A percentile compares a stretch with the other conserved stretches of the same genome.
Conservation (phyloP, 352 stramenopile species). For the Phytophthora melonis region DNA sequence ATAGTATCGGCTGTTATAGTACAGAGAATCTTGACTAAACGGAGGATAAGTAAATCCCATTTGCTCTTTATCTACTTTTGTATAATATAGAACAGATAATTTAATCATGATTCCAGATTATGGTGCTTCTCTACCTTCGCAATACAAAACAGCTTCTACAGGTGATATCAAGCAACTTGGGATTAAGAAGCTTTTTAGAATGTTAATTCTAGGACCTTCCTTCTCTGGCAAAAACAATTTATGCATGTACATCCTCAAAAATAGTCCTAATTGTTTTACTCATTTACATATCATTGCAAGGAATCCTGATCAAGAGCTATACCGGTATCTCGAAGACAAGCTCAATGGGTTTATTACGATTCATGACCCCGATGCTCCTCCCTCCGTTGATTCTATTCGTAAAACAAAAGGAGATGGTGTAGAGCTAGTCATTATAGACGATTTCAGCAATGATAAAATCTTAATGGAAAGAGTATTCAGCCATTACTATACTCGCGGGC, state of each 20-base stretch:
- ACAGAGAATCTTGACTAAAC: constrained; percentile 9
- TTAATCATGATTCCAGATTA: constrained; percentile 21
- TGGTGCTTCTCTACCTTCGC: background rate
- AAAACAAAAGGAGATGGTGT: background rate
- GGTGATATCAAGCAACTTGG: constrained; percentile 1
- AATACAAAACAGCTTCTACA: constrained; percentile 3
- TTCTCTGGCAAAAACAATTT: constrained; percentile 1
- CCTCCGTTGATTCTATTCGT: background rate
- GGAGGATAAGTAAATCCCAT: constrained; percentile 19
- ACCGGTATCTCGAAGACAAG: background rate
- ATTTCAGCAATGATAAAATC: constrained; percentile 13
- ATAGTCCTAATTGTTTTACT: background rate
- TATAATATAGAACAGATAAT: no score
- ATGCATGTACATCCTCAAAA: constrained; percentile 4
- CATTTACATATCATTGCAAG: constrained; percentile 4
- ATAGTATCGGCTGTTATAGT: constrained; percentile 20
- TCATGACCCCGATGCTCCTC: background rate
- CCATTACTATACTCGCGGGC: background rate
- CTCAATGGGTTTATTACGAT: constrained; percentile 1
- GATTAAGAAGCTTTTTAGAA: constrained; percentile 4
- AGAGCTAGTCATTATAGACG: constrained; percentile 27
- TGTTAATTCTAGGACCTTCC: background rate
- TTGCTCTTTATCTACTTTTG: constrained; percentile 18
- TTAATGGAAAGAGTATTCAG: constrained; percentile 4
- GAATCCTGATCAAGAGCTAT: constrained; percentile 5